phyloP scores from a whole-genome alignment of 129 eudicot genomes.

The Centaurea solstitialis region DNA sequence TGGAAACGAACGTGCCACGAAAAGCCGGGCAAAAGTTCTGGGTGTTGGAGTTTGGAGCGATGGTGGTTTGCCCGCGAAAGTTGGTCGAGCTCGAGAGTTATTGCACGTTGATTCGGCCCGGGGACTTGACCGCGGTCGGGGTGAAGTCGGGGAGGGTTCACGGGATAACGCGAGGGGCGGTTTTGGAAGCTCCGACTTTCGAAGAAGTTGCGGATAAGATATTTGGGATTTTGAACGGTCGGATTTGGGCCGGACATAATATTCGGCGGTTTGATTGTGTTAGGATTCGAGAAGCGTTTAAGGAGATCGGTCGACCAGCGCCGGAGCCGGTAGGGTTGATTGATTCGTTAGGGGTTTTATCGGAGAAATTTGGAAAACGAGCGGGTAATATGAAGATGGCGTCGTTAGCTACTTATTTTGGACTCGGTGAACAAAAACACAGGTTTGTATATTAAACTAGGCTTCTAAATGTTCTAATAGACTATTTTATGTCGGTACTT shows the following conservation, averaged over 20 bases:
- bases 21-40: slow-evolving; percentile 62
- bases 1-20: slow-evolving; percentile 86
- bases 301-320: slow-evolving; percentile 62
- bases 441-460: slow-evolving; percentile 36
- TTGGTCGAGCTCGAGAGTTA: slow-evolving; percentile 79
- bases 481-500: neutral
- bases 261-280: slow-evolving; percentile 88
- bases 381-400: slow-evolving; percentile 99
- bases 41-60: slow-evolving; percentile 88
- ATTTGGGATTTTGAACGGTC: slow-evolving; percentile 67
- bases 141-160: slow-evolving; percentile 57
- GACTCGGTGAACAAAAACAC: slow-evolving; percentile 93
- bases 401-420: slow-evolving; percentile 82
- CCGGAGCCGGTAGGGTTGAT: slow-evolving; percentile 82
- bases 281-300: slow-evolving; percentile 74
- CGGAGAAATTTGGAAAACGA: slow-evolving; percentile 85
- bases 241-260: slow-evolving; percentile 96
- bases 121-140: slow-evolving; percentile 66
- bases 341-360: slow-evolving; percentile 79
- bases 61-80: slow-evolving; percentile 78
- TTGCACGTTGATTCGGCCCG: slow-evolving; percentile 76
- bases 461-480: neutral
- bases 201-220: slow-evolving; percentile 80
- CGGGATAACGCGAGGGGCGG: slow-evolving; percentile 74
- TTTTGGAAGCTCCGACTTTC: slow-evolving; percentile 63